phyloP scores from a whole-genome alignment of 1,139 yeast genomes.

The Debaryomyces fabryi region DNA sequence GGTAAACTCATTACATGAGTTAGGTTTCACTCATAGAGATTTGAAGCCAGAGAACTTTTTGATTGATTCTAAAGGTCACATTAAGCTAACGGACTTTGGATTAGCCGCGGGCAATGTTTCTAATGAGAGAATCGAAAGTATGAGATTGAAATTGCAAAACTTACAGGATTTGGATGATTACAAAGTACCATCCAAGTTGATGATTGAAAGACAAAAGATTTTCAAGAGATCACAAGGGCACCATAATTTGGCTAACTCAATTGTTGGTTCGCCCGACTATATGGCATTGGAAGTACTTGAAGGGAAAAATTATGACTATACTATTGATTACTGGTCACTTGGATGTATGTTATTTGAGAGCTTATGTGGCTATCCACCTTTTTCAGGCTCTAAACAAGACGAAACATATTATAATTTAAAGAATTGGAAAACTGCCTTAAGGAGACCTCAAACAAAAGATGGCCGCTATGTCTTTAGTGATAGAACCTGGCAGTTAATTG shows the following conservation, averaged over 20 bases:
- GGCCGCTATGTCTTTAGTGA: constrained; percentile 93
- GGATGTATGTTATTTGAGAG: constrained; percentile 96
- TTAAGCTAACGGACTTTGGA: constrained; percentile 96
- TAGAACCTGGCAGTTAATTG: constrained; percentile 92
- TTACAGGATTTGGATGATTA: constrained; percentile 72
- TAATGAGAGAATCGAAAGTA: constrained; percentile 88
- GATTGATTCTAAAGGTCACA: constrained; percentile 93
- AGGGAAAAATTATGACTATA: constrained; percentile 90
- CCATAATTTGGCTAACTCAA: constrained; percentile 83
- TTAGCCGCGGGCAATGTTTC: constrained; percentile 96
- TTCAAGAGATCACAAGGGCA: constrained; percentile 72
- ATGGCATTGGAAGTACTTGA: constrained; percentile 98
- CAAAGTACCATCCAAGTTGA: constrained; percentile 73
- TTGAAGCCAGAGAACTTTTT: constrained; percentile 96
- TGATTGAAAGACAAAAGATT: constrained; percentile 82
- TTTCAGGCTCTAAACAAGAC: constrained; percentile 89
- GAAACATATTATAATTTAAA: constrained; percentile 94
- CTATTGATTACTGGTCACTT: constrained; percentile 98
- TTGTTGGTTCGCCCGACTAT: constrained; percentile 98
- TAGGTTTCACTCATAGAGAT: constrained; percentile 97
- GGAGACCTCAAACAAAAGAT: constrained; percentile 90
- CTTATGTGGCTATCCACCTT: constrained; percentile 94
- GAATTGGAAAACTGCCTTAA: constrained; percentile 86
- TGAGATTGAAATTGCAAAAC: constrained; percentile 81
- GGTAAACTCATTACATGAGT: constrained; percentile 87